phyloP scores from a whole-genome alignment of 371 early-diverging fungal genomes.

The Mucor racemosus region DNA sequence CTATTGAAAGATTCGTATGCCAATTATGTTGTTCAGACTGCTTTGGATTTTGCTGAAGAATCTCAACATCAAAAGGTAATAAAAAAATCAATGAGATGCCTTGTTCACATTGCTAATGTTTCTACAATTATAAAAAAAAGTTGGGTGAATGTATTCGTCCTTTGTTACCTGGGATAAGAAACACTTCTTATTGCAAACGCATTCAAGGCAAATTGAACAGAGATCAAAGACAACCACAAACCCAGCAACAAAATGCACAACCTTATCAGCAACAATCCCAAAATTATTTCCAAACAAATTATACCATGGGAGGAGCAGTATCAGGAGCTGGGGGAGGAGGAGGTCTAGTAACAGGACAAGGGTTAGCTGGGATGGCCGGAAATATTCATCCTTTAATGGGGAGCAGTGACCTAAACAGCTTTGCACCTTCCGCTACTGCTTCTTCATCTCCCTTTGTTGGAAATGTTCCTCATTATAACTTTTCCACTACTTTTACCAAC shows the following conservation, averaged over 20 bases:
- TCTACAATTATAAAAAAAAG: constrained; percentile 21
- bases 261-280: constrained; percentile 2
- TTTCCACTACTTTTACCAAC: constrained; percentile 5
- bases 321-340: constrained; percentile 5
- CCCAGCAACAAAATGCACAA: background rate
- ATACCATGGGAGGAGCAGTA: background rate
- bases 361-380: background rate
- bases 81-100: background rate
- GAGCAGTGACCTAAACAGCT: background rate
- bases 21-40: constrained; percentile 94
- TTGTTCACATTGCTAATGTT: background rate
- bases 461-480: background rate
- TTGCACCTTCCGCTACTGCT: background rate
- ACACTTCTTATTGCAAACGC: constrained; percentile 88
- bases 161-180: constrained; percentile 78
- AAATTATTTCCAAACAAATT: background rate
- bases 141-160: constrained; percentile 81
- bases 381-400: constrained; percentile 15
- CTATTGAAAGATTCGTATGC: constrained; percentile 86
- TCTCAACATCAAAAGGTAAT: constrained; percentile 68
- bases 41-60: constrained; percentile 82
- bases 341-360: background rate
- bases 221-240: constrained; percentile 28
- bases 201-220: constrained; percentile 80
- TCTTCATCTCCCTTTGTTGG: background rate